Percentiles rank a stretch among this genome's conserved stretches.
These are phyloP conservation scores for Cyberlindnera subsufficiens DNA, from an alignment of 805 yeast genomes.

Conservation along the genomic window DNA sequence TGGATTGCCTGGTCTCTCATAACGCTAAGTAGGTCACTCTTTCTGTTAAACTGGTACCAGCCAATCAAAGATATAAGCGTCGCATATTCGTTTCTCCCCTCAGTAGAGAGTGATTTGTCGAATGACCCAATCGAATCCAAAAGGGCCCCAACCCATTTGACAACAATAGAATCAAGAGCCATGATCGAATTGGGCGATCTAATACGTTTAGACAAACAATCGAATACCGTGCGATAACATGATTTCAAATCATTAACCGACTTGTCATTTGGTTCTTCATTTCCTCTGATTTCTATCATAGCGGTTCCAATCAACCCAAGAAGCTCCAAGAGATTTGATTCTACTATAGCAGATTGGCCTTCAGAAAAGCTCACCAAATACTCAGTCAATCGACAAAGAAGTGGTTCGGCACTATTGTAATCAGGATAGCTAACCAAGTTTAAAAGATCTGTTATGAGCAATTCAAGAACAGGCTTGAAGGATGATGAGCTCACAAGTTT, in stretches of 20 bases:
- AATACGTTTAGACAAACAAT: background rate
- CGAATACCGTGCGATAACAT: slow-evolving; percentile 2
- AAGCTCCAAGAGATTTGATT: slow-evolving; percentile 50
- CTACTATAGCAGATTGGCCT: slow-evolving; percentile 34
- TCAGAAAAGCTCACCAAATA: slow-evolving; percentile 35
- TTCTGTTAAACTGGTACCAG: background rate
- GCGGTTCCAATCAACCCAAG: slow-evolving; percentile 56
- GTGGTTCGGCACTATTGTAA: slow-evolving; percentile 53
- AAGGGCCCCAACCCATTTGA: slow-evolving; percentile 17
- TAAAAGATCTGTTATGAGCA: slow-evolving; percentile 51
- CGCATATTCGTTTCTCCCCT: background rate
- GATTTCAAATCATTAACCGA: background rate
- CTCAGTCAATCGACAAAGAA: slow-evolving; percentile 41
- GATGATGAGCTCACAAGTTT: slow-evolving; percentile 27
- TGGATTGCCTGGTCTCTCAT: background rate
- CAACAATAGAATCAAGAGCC: slow-evolving; percentile 10
- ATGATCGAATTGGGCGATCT: too few species aligned
- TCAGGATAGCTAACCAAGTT: slow-evolving; percentile 46
- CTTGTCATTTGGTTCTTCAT: slow-evolving; percentile 5
- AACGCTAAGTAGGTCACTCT: background rate
- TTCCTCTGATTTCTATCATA: slow-evolving; percentile 33
- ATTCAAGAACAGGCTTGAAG: slow-evolving; percentile 38
- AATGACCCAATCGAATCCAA: background rate
- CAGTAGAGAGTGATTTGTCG: background rate
- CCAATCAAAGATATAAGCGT: background rate